A percentile compares a stretch with the other conserved stretches of the same genome.
Conservation (phyloP, 2,329 filamentous ascomycete genomes). For the Ramularia collo-cygni region DNA sequence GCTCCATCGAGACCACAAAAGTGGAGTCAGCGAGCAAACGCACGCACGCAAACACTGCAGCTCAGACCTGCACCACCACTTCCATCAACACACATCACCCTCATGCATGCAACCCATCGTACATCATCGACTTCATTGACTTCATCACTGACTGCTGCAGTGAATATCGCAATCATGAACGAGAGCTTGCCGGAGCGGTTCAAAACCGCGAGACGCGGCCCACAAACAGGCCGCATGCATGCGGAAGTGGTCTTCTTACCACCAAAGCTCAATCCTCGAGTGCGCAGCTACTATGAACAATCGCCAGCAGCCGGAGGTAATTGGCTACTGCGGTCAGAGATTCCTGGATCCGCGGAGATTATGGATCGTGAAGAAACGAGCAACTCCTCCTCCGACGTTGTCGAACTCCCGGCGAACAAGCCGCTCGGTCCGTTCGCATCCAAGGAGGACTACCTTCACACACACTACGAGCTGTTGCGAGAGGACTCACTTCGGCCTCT, state of each 20-base stretch:
- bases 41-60: too few species aligned
- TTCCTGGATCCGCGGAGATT: conserved; percentile 51
- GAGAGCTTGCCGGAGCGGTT: conserved; percentile 26
- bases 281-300: conserved; percentile 24
- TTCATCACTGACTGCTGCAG: conserved; percentile 4
- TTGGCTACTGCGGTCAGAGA: conserved; percentile 40
- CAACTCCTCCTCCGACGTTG: conserved; percentile 13
- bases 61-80: too few species aligned
- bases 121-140: neutral
- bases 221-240: conserved; percentile 4
- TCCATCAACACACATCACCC: too few species aligned
- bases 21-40: too few species aligned
- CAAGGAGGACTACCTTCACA: conserved; percentile 60
- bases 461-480: conserved; percentile 68
- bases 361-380: conserved; percentile 23
- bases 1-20: too few species aligned
- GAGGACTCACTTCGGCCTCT: conserved; percentile 67
- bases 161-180: conserved; percentile 19
- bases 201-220: conserved; percentile 9
- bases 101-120: neutral
- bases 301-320: conserved; percentile 14
- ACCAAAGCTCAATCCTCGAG: conserved; percentile 20
- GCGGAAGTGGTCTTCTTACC: conserved; percentile 19
- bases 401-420: conserved; percentile 39
- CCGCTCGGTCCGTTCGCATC: conserved; percentile 52